Conservation (phyloP, 169 alveolate species). For the Eimeria acervulina region DNA sequence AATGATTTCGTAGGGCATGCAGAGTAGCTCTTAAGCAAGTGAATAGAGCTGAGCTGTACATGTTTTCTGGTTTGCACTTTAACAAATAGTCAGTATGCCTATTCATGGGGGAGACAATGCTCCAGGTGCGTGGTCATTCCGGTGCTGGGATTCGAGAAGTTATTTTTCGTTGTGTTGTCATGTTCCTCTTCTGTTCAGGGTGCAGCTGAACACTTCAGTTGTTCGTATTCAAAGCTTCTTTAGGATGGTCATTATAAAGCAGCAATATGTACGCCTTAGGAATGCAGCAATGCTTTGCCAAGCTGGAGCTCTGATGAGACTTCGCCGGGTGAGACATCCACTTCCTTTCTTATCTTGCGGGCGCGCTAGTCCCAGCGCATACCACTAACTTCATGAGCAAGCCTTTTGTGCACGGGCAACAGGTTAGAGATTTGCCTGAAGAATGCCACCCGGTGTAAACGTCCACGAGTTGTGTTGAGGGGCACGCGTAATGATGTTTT, state of each 20-base stretch:
- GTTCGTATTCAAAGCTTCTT: conserved; percentile 88
- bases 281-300: conserved; percentile 85
- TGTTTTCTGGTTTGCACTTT: background rate
- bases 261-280: conserved; percentile 86
- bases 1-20: conserved; percentile 84
- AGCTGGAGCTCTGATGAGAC: conserved; percentile 88
- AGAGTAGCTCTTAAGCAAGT: background rate
- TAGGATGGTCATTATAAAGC: conserved; percentile 87
- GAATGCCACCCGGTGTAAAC: background rate
- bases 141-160: background rate
- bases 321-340: conserved; percentile 81
- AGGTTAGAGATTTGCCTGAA: background rate
- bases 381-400: background rate
- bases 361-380: background rate
- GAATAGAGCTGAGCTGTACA: background rate
- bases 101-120: background rate
- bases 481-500: background rate
- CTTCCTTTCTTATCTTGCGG: background rate
- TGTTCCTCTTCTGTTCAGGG: conserved; percentile 28
- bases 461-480: background rate
- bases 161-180: background rate
- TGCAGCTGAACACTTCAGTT: conserved; percentile 85
- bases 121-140: background rate
- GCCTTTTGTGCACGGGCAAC: background rate
- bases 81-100: background rate